Base-by-base conservation (phyloP, 1,284 basidiomycete genomes). In the Trametes sp. region DNA sequence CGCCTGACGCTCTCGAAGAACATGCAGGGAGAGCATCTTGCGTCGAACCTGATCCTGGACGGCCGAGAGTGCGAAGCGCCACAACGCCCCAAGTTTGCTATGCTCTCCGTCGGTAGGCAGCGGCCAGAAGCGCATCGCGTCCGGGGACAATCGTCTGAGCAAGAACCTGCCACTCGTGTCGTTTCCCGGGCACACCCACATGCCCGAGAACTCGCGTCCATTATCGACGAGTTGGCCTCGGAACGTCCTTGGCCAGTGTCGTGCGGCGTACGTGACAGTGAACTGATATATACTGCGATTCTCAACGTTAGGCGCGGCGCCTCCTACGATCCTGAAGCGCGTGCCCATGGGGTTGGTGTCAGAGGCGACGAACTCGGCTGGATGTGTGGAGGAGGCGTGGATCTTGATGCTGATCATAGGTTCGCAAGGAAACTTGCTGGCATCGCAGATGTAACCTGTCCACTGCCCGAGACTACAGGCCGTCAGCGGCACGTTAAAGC, bases 21-120 rank as follows among this genome's bases (percentile, higher is more conserved):
- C 26, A 14, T 23, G 42, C 1, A 55, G 10, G 16, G 53, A 55
- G 6, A 51, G 29, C 36, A 23, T 46, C 41, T 50, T 24, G 36
- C 62, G 59, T 2, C 67, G 66, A 4, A 69, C 53, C n/a, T 68
- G 64, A 11, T 61, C 54, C 8, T 54, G 26, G 2, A 65, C 51
- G 0, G 59, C 59, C 16, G 11, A 28, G 4, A 41, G 28, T 2
- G 49, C 59, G 33, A 56, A 57, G 11, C n/a, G 29, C 59, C 59
- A 61, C 21, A 45, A 31, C 7, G 13, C 24, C 8, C 16, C 45
- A 8, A 54, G 13, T 23, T 52, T 56, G 16, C 6, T 36, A 3
- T 6, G 33, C 2, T 38, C 23, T 4, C 21, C 23, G 11, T 48
- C 49, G 16, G 29, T 6, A 2, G 42, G 41, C 16, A 57, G 24